These are phyloP conservation scores for Acacia pycnantha DNA, from an alignment of 331 rosid species.

Conservation along the genomic window DNA sequence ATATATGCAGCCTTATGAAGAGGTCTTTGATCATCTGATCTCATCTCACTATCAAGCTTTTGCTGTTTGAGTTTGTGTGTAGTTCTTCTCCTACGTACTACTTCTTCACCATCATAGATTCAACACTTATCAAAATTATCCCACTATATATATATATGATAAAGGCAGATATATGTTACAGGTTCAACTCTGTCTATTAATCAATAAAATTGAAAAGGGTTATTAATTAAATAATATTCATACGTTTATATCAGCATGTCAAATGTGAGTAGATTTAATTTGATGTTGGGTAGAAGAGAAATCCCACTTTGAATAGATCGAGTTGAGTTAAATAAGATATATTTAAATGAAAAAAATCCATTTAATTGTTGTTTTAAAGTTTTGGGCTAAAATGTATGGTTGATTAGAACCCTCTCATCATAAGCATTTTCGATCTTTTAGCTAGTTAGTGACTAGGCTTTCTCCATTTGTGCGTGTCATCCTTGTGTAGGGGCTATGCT, in stretches of 20 bases:
- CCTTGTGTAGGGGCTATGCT: no score
- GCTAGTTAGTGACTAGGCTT: no score
- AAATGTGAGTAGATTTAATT: neutral
- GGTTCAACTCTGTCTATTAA: neutral
- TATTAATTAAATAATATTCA: no score
- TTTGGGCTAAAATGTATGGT: no score
- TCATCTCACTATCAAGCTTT: neutral
- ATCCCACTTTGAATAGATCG: neutral
- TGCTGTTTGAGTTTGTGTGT: neutral
- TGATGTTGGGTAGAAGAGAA: neutral
- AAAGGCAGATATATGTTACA: neutral
- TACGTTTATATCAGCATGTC: neutral
- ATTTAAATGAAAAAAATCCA: neutral
- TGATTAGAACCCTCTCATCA: no score
- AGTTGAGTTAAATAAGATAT: neutral
- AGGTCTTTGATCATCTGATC: neutral
- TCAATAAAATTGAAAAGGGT: neutral
- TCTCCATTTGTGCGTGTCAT: no score
- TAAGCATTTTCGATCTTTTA: no score
- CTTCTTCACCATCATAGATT: neutral
- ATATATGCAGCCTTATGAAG: conserved; percentile 4
- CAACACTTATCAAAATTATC: neutral
- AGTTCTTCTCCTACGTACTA: neutral
- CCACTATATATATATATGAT: neutral
- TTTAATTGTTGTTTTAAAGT: no score